Percentiles rank a stretch among this genome's conserved stretches.
phyloP scores from a whole-genome alignment of 2,329 filamentous ascomycete species.

The Neopestalotiopsis sp. region DNA sequence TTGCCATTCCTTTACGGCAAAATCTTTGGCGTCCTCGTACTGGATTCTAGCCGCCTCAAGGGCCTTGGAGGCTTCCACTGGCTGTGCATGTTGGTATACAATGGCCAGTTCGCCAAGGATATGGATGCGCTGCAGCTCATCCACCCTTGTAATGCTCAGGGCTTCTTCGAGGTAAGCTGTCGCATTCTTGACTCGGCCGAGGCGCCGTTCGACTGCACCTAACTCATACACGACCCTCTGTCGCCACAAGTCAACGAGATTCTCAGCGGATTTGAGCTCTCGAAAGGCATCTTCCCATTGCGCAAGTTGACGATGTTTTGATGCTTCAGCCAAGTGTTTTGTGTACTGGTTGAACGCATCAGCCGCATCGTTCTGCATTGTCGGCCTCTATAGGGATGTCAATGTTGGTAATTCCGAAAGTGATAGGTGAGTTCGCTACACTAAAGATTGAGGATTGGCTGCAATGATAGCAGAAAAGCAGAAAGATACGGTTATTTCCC shows the following conservation, averaged over 20 bases:
- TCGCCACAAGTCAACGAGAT: not conserved
- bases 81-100: constrained; percentile 1
- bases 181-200: not conserved
- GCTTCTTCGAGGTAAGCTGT: constrained; percentile 1
- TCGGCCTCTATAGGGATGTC: not conserved
- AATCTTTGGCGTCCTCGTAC: constrained; percentile 1
- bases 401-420: too few species aligned
- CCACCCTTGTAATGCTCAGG: not conserved
- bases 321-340: not conserved
- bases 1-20: not conserved
- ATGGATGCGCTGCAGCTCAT: constrained; percentile 4
- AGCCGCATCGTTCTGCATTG: not conserved
- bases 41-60: not conserved
- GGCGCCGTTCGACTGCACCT: not conserved
- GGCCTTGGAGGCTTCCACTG: not conserved
- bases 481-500: too few species aligned
- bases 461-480: too few species aligned
- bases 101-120: not conserved
- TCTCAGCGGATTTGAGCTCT: constrained; percentile 6
- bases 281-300: constrained; percentile 11
- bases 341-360: not conserved
- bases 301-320: not conserved
- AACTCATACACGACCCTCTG: not conserved
- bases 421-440: too few species aligned
- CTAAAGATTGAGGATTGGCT: too few species aligned